Conservation (phyloP, 257 asterid species). For the Ilex asprella region DNA sequence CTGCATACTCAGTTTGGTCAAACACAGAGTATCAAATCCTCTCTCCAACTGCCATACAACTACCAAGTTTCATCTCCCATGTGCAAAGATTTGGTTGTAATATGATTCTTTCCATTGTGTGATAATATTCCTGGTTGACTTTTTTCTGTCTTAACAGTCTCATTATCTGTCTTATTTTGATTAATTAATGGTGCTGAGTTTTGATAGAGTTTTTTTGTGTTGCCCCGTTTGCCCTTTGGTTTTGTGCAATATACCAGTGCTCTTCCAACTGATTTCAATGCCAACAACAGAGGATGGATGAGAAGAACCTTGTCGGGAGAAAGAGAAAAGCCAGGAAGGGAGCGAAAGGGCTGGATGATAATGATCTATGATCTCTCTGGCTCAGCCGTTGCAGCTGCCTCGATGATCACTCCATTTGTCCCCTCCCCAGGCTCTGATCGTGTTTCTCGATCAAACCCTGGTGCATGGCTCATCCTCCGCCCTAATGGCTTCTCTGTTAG, state of each 20-base stretch:
- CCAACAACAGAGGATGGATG: slow-evolving; percentile 52
- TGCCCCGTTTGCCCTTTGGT: background rate
- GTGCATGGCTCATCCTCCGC: slow-evolving; percentile 84
- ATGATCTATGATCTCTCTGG: slow-evolving; percentile 75
- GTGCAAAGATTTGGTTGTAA: slow-evolving; percentile 36
- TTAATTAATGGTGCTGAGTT: background rate
- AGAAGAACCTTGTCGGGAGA: slow-evolving; percentile 50
- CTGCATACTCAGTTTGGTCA: slow-evolving; percentile 15
- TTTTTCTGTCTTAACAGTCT: slow-evolving; percentile 1
- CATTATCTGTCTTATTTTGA: background rate
- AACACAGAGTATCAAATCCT: slow-evolving; percentile 22
- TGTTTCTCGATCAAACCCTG: slow-evolving; percentile 76
- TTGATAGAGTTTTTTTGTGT: background rate
- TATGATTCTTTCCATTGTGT: slow-evolving; percentile 11
- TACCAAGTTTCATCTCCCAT: slow-evolving; percentile 38
- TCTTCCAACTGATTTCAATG: slow-evolving; percentile 63
- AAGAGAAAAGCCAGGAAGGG: slow-evolving; percentile 42
- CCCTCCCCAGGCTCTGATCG: slow-evolving; percentile 76
- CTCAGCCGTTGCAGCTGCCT: slow-evolving; percentile 87
- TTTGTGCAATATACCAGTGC: slow-evolving; percentile 33
- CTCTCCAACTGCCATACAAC: slow-evolving; percentile 14
- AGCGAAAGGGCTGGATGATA: slow-evolving; percentile 85
- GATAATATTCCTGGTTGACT: slow-evolving; percentile 10
- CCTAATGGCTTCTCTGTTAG: slow-evolving; percentile 65
- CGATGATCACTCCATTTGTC: slow-evolving; percentile 88